Evolutionary conservation across 306 rosid genomes (phyloP).

Genomic region (Malus domestica): DNA sequence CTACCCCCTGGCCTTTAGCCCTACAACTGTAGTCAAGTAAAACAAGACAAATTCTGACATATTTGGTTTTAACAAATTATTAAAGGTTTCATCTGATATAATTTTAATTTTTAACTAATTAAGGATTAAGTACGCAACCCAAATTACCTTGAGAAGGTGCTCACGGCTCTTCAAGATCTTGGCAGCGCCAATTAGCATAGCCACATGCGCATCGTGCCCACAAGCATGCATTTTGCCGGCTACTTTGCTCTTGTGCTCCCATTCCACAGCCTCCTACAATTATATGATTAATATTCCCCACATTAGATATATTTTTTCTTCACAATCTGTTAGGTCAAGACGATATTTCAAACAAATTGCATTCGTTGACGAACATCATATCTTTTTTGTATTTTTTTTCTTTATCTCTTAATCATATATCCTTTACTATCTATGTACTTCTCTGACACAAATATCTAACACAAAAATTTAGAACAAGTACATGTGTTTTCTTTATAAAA

Average conservation of each 20-base stretch:
- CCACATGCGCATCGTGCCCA: slow-evolving; percentile 98
- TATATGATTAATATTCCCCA: neutral
- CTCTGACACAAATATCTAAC: neutral
- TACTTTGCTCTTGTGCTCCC: slow-evolving; percentile 85
- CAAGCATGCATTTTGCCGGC: slow-evolving; percentile 98
- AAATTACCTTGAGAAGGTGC: slow-evolving; percentile 65
- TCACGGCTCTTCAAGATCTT: slow-evolving; percentile 82
- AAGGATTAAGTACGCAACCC: neutral
- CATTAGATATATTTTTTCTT: neutral
- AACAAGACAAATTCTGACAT: neutral
- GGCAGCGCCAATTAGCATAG: slow-evolving; percentile 95
- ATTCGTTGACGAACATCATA: neutral
- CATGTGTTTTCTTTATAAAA: too few relatives aligned
- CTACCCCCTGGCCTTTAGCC: neutral
- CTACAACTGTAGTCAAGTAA: neutral
- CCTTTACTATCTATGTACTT: neutral
- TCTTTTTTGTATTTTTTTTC: neutral
- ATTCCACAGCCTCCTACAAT: slow-evolving; percentile 68
- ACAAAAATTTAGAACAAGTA: neutral
- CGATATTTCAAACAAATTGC: neutral
- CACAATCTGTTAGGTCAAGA: neutral
- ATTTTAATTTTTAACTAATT: neutral
- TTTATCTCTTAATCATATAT: fast-evolving
- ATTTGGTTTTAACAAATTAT: too few relatives aligned
- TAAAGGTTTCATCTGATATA: too few relatives aligned